A percentile compares a stretch with the other conserved stretches of the same genome.
These are phyloP conservation scores for Triglochin maritima DNA, from an alignment of 106 monocot genomes.

Conservation along the genomic window DNA sequence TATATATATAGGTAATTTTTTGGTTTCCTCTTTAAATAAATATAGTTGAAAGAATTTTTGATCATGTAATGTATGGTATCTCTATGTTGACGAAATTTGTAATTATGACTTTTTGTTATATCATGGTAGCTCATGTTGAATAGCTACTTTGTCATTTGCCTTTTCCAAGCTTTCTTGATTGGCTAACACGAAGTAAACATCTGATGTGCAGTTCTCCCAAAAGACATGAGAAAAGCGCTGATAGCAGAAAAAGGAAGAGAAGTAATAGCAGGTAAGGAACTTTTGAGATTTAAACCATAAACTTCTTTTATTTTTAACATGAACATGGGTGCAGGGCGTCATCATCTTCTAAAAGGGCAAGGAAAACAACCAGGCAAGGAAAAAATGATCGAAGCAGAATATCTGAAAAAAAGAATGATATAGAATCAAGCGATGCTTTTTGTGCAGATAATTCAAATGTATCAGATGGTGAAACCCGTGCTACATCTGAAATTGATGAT, in stretches of 20 bases:
- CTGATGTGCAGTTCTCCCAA: slow-evolving; percentile 31
- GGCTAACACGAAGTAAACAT: background rate
- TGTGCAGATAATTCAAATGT: slow-evolving; percentile 15
- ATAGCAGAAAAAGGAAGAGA: slow-evolving; percentile 14
- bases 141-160: too few species aligned
- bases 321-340: slow-evolving; percentile 7
- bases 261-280: slow-evolving; percentile 30
- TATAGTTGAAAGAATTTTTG: too few species aligned
- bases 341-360: slow-evolving; percentile 17
- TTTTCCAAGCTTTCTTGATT: background rate
- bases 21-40: too few species aligned
- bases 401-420: slow-evolving; percentile 16
- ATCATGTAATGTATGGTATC: too few species aligned
- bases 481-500: slow-evolving; percentile 36
- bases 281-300: background rate
- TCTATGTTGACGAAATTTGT: too few species aligned
- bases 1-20: too few species aligned
- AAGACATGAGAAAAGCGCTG: slow-evolving; percentile 6
- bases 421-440: background rate
- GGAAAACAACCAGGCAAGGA: slow-evolving; percentile 16
- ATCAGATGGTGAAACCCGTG: slow-evolving; percentile 19
- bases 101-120: too few species aligned
- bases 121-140: too few species aligned
- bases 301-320: background rate
- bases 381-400: slow-evolving; percentile 12